Evolutionary conservation across 345 rosid genomes (phyloP).

Genomic region (Aegle marmelos): DNA sequence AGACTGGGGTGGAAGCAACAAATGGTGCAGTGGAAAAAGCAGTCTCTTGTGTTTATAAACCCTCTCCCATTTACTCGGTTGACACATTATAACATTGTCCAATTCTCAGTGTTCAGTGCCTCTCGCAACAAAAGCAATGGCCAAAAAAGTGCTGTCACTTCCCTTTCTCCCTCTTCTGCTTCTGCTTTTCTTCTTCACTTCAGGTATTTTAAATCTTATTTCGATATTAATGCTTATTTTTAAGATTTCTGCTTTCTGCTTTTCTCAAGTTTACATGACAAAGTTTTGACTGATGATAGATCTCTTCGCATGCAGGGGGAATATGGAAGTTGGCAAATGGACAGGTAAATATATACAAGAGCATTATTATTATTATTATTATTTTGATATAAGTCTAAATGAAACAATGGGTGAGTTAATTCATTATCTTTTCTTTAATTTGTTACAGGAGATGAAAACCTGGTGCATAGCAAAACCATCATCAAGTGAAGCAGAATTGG

Average conservation of each 20-base stretch:
- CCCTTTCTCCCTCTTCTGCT: conserved; percentile 2
- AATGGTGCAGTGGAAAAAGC: background rate
- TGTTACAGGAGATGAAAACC: conserved; percentile 16
- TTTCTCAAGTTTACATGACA: background rate
- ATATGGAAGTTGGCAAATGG: conserved; percentile 10
- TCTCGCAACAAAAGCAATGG: conserved; percentile 3
- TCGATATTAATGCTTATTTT: background rate
- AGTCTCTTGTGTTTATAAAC: background rate
- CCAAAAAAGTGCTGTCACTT: background rate
- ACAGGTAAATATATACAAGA: conserved; percentile 8
- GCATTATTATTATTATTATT: too few relatives aligned
- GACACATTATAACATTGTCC: background rate
- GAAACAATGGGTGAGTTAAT: too few relatives aligned
- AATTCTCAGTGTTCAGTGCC: background rate
- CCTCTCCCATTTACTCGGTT: background rate
- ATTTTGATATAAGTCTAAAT: too few relatives aligned
- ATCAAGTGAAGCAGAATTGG: conserved; percentile 26
- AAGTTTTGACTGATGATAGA: background rate
- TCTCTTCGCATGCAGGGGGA: background rate
- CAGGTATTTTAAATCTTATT: conserved; percentile 1
- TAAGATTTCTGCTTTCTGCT: background rate
- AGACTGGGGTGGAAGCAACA: background rate
- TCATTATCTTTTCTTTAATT: too few relatives aligned
- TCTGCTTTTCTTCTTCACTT: background rate
- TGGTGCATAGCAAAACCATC: conserved; percentile 45